Evolutionary conservation across 1,284 basidiomycete species (phyloP), one percentile per base, ranked within the genome.

Genomic region (Trametes pubescens): DNA sequence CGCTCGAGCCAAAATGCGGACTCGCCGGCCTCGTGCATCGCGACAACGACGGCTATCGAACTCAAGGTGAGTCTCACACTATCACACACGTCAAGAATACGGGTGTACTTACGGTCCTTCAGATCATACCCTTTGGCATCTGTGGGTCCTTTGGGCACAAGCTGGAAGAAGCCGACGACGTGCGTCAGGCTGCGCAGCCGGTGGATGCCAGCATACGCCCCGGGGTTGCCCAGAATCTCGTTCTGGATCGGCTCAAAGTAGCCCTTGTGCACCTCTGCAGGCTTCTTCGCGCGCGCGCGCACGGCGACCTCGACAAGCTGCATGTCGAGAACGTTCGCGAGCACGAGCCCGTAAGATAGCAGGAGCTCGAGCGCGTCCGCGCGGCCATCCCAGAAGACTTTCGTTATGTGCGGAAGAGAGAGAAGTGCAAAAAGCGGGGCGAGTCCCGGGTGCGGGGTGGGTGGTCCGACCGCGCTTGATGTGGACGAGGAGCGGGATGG

Each of bases 311-410:
- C 70, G 35, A 65, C 79, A 16, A 82, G 72, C 63, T 82, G 82
- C 38, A 83, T 73, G 62, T 83, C 81, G 32, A 83, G 69, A 13
- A 80, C 74, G 22, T 72, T 70, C 22, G 72, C 71, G 22, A 82
- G 68, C 0, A 52, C 24, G n/a, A 79, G 67, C 0, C 73, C 75
- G 37, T 76, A 78, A 0, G 66, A 62, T 13, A 69, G 57, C 4
- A 34, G 67, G 1, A 83, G 72, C 67, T 82, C 81, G 40, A 80
- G 70, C 66, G 71, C 80, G 67, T 83, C 82, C 69, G 79, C 78
- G 1, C 81, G 76, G 10, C 81, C 82, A 65, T 83, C 82, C 81
- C 81, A 83, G 65, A 80, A 78, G 54, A 83, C 68, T 69, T 83
- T 83, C 34, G 74, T 72, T 29, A 80, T 65, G 0, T 56, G 54